These are phyloP conservation scores for Aspergillus mulundensis DNA, from an alignment of 495 filamentous ascomycete species.

Conservation along the genomic window DNA sequence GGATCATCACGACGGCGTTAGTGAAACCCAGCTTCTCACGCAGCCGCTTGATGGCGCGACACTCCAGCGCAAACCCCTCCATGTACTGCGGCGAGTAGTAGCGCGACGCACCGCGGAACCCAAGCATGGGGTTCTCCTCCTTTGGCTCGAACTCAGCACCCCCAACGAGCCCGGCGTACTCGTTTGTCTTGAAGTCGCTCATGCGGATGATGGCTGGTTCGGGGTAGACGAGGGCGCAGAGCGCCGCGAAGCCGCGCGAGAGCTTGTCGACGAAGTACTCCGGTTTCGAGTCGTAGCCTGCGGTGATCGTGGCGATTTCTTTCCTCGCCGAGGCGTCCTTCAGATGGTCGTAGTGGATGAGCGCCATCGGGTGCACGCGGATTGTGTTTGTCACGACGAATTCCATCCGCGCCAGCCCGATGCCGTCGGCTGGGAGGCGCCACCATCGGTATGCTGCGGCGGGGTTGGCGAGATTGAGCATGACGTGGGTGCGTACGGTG, in stretches of 20 bases:
- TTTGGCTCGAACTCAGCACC: slow-evolving; percentile 33
- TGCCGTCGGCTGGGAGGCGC: slow-evolving; percentile 19
- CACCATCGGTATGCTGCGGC: slow-evolving; percentile 30
- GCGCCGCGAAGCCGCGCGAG: slow-evolving; percentile 28
- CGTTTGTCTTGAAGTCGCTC: slow-evolving; percentile 41
- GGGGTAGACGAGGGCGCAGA: slow-evolving; percentile 31
- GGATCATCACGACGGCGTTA: slow-evolving; percentile 37
- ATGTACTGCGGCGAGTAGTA: slow-evolving; percentile 36
- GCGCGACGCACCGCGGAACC: slow-evolving; percentile 35
- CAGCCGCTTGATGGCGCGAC: slow-evolving; percentile 32
- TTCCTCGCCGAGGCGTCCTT: slow-evolving; percentile 21
- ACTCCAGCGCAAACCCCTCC: slow-evolving; percentile 36
- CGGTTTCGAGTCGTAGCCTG: slow-evolving; percentile 28
- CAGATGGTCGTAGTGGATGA: slow-evolving; percentile 28
- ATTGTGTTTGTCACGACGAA: slow-evolving; percentile 19
- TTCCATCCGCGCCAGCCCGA: slow-evolving; percentile 21
- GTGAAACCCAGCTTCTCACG: slow-evolving; percentile 32
- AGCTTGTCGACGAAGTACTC: slow-evolving; percentile 38
- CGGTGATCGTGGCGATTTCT: slow-evolving; percentile 25
- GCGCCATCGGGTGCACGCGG: slow-evolving; percentile 29
- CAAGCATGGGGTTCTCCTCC: slow-evolving; percentile 38
- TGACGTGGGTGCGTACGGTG: slow-evolving; percentile 16
- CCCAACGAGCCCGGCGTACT: slow-evolving; percentile 35
- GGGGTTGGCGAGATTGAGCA: slow-evolving; percentile 31
- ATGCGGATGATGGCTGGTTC: slow-evolving; percentile 32